Percentiles rank a stretch among this genome's conserved stretches.
Conservation (phyloP, 2,329 filamentous ascomycete genomes). For the Diaporthe destruens region DNA sequence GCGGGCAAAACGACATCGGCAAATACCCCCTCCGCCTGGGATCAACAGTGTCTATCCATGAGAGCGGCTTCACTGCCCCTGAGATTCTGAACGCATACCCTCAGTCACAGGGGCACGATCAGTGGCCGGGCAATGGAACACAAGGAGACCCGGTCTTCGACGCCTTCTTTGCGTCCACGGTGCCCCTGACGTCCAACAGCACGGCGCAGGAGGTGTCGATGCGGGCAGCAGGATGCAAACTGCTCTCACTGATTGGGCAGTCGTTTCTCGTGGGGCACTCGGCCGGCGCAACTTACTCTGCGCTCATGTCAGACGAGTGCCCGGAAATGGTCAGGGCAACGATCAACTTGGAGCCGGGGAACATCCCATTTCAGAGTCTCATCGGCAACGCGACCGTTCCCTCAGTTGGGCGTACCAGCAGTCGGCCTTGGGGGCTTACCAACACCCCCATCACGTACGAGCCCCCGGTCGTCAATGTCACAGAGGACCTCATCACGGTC, state of each 20-base stretch:
- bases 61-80: conserved; percentile 47
- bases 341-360: conserved; percentile 20
- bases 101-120: conserved; percentile 53
- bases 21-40: conserved; percentile 42
- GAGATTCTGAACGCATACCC: conserved; percentile 45
- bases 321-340: conserved; percentile 10
- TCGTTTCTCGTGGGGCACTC: conserved; percentile 52
- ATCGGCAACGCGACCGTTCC: conserved; percentile 26
- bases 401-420: conserved; percentile 5
- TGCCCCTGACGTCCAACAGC: conserved; percentile 48
- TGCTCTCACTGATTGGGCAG: conserved; percentile 48
- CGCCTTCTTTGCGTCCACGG: conserved; percentile 48
- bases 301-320: conserved; percentile 27
- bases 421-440: conserved; percentile 24
- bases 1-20: conserved; percentile 43
- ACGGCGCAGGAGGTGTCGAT: conserved; percentile 48
- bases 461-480: background rate
- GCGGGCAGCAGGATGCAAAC: conserved; percentile 48
- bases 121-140: conserved; percentile 54
- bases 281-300: conserved; percentile 41
- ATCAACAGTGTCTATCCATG: conserved; percentile 40
- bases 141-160: conserved; percentile 50
- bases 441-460: conserved; percentile 25
- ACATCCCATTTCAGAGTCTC: conserved; percentile 18
- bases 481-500: background rate